Evolutionary conservation across 768 basidiomycete genomes (phyloP), one percentile per base, ranked within the genome.

Genomic region (Rhodotorula babjevae): DNA sequence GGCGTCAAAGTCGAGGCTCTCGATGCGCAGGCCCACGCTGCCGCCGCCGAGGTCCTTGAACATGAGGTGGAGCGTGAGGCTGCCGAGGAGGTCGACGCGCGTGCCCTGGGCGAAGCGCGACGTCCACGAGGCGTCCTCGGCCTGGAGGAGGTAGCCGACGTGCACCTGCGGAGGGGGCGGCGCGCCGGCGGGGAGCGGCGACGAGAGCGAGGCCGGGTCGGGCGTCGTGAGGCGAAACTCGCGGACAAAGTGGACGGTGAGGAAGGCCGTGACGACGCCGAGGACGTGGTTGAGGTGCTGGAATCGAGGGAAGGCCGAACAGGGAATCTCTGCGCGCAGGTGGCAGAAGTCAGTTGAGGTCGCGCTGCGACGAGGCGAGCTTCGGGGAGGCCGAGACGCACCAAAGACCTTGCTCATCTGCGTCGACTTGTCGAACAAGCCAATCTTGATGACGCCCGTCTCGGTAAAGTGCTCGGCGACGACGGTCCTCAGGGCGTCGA

Each of bases 291-390:
- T 71, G 57, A 75, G 68, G 53, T 75, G 70, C 25, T 66, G 67
- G 29, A 75, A 75, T 19, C 74, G 70, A 1, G 74, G 74, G 58
- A 66, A 72, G 42, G 74, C 70, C 16, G 74, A 72, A 36, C 67
- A 72, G 47, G 74, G 74, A 31, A 75, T 75, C 29, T 75, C 74
- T 75, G 67, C 44, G 52, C 23, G 49, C n/a, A n/a, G n/a, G n/a
- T 16, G 2, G 27, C 18, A 2, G n/a, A 10, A 21, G 0, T 16
- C 5, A 52, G n/a, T 27, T 15, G 16, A 23, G 36, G 29, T n/a
- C n/a, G 2, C 15, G 27, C 44, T 50, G 33, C 29, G 36, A 36
- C 5, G 16, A 31, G 31, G n/a, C n/a, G n/a, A n/a, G n/a, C n/a
- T n/a, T n/a, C 18, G 14, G 63, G 23, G 29, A 49, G 5, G 27